phyloP scores from a whole-genome alignment of 352 stramenopile species.

The Pythium folliculosum region DNA sequence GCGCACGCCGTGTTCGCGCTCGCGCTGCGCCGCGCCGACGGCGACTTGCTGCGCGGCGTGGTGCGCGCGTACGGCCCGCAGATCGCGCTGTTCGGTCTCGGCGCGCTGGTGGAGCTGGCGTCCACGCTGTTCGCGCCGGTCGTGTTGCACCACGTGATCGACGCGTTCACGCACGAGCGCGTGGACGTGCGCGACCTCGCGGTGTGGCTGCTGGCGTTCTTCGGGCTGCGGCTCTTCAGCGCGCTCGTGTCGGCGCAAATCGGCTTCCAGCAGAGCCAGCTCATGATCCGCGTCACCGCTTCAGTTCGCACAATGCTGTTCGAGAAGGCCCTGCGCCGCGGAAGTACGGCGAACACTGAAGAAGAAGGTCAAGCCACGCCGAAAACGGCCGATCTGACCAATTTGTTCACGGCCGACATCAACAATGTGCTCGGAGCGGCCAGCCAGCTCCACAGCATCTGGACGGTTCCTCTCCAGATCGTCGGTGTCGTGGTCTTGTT shows the following conservation, averaged over 20 bases:
- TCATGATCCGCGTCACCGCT: conserved; percentile 35
- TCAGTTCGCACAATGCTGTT: conserved; percentile 47
- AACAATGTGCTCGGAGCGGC: conserved; percentile 47
- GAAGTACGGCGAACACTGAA: not conserved
- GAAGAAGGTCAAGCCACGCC: conserved; percentile 3
- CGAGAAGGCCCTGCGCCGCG: conserved; percentile 40
- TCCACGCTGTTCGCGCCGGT: conserved; percentile 44
- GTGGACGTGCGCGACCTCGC: conserved; percentile 31
- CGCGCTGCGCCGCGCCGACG: conserved; percentile 25
- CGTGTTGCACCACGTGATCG: conserved; percentile 52
- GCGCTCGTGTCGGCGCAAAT: conserved; percentile 32
- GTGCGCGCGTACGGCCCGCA: conserved; percentile 27
- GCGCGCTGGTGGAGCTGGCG: conserved; percentile 31
- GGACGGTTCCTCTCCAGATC: conserved; percentile 35
- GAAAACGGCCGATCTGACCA: conserved; percentile 75
- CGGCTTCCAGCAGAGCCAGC: conserved; percentile 32
- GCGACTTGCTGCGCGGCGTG: conserved; percentile 35
- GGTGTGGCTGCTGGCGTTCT: conserved; percentile 50
- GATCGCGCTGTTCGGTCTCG: conserved; percentile 36
- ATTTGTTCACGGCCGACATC: conserved; percentile 92
- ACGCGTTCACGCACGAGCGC: conserved; percentile 25
- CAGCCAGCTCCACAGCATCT: conserved; percentile 35
- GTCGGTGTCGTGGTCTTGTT: conserved; percentile 27
- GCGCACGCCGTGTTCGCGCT: conserved; percentile 34
- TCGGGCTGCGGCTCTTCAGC: conserved; percentile 36